These are phyloP conservation scores for Cajanus cajan DNA, from an alignment of 306 rosid species.

Conservation along the genomic window DNA sequence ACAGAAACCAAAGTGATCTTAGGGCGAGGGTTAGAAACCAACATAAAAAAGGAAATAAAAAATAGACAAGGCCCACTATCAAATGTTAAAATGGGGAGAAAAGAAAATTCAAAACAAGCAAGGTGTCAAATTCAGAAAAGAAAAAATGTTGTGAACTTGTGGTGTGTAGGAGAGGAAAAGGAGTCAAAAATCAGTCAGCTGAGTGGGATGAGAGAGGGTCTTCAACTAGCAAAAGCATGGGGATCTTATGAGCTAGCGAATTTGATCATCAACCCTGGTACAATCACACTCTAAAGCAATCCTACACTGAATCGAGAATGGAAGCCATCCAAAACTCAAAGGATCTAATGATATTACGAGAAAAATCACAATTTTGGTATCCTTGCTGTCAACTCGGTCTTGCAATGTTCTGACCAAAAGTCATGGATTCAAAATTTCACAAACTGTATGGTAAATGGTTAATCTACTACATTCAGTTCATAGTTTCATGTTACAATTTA, in stretches of 20 bases:
- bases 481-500: background rate
- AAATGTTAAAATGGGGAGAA: background rate
- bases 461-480: background rate
- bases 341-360: background rate
- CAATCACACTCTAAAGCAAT: background rate
- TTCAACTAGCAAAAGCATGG: no score
- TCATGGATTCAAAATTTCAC: background rate
- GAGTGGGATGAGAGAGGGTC: background rate
- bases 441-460: background rate
- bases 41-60: background rate
- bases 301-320: background rate
- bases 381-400: background rate
- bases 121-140: background rate
- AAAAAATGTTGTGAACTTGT: background rate
- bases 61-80: background rate
- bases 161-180: background rate
- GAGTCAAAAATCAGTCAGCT: background rate
- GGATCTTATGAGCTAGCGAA: background rate
- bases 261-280: background rate
- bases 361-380: background rate
- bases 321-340: background rate
- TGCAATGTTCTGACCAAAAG: conserved; percentile 8
- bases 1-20: background rate
- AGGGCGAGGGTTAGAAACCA: background rate
- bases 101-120: background rate